Conservation (phyloP, 305 asterid species). For the Withania somnifera region DNA sequence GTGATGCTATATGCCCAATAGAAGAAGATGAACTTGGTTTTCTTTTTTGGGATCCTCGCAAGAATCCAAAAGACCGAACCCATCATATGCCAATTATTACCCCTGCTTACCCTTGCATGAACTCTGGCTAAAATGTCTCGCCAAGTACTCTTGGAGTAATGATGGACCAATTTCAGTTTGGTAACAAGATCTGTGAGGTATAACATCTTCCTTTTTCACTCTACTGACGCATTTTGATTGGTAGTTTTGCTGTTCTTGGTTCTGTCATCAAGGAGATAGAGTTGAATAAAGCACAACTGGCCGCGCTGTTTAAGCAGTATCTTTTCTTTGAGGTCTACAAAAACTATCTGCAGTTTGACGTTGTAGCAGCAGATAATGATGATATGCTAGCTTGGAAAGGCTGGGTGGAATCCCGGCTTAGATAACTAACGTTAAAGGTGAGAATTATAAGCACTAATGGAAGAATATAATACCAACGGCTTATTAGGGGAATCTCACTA, state of each 20-base stretch:
- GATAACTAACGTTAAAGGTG: slow-evolving; percentile 76
- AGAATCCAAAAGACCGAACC: slow-evolving; percentile 52
- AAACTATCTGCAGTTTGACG: slow-evolving; percentile 72
- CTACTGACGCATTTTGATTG: background rate
- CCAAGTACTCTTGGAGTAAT: slow-evolving; percentile 69
- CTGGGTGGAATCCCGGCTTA: slow-evolving; percentile 82
- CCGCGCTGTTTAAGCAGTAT: slow-evolving; percentile 56
- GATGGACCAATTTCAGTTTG: slow-evolving; percentile 63
- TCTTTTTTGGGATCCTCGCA: slow-evolving; percentile 77
- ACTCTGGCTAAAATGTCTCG: slow-evolving; percentile 81
- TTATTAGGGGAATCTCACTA: background rate
- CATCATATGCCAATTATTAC: slow-evolving; percentile 84
- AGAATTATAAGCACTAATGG: background rate
- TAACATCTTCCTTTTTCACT: background rate
- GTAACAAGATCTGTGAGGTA: slow-evolving; percentile 68
- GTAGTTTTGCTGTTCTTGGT: slow-evolving; percentile 6
- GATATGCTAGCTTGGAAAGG: slow-evolving; percentile 86
- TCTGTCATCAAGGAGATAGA: slow-evolving; percentile 51
- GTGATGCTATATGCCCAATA: slow-evolving; percentile 68
- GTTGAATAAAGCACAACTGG: slow-evolving; percentile 56
- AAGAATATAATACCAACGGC: background rate
- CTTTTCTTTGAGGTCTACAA: slow-evolving; percentile 67
- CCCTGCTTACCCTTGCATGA: slow-evolving; percentile 91
- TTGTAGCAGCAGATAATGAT: slow-evolving; percentile 57
- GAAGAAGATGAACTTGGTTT: slow-evolving; percentile 73